These are phyloP conservation scores for Pholiota conissans DNA, from an alignment of 768 basidiomycete species.

Conservation along the genomic window DNA sequence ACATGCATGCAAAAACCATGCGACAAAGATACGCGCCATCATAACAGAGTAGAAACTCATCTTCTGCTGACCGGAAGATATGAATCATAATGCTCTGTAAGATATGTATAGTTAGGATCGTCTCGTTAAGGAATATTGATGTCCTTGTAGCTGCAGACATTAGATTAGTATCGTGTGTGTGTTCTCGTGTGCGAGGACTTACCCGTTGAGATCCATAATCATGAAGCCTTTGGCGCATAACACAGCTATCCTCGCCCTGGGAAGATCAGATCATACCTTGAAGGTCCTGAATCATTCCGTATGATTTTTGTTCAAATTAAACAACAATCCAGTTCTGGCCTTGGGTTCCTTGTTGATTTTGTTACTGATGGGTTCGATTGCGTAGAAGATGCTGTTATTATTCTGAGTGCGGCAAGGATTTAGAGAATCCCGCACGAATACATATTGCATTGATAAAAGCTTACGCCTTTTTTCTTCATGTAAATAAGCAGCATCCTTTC, in stretches of 20 bases:
- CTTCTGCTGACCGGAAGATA: slow-evolving; percentile 91
- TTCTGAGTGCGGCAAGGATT: slow-evolving; percentile 12
- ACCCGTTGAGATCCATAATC: slow-evolving; percentile 96
- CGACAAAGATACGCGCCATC: slow-evolving; percentile 64
- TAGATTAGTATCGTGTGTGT: no score
- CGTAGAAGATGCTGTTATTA: slow-evolving; percentile 86
- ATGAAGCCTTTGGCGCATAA: slow-evolving; percentile 93
- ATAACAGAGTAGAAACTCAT: slow-evolving; percentile 93
- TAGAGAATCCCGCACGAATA: not conserved
- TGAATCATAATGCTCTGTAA: slow-evolving; percentile 88
- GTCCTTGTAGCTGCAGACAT: slow-evolving; percentile 96
- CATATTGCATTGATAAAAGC: slow-evolving; percentile 9
- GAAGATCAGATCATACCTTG: slow-evolving; percentile 87
- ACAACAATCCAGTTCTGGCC: slow-evolving; percentile 59
- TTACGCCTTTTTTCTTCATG: slow-evolving; percentile 90
- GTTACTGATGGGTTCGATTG: slow-evolving; percentile 88
- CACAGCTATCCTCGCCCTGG: slow-evolving; percentile 86
- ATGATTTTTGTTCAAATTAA: slow-evolving; percentile 63
- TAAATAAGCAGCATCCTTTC: no score
- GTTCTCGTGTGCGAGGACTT: no score
- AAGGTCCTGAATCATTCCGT: slow-evolving; percentile 93
- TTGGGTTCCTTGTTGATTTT: slow-evolving; percentile 77
- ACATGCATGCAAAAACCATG: not conserved
- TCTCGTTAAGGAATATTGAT: slow-evolving; percentile 93
- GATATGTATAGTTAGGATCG: slow-evolving; percentile 55